Percentiles rank a stretch among this genome's conserved stretches.
phyloP scores from a whole-genome alignment of 208 protist species.

The Tritrichomonas musculus region DNA sequence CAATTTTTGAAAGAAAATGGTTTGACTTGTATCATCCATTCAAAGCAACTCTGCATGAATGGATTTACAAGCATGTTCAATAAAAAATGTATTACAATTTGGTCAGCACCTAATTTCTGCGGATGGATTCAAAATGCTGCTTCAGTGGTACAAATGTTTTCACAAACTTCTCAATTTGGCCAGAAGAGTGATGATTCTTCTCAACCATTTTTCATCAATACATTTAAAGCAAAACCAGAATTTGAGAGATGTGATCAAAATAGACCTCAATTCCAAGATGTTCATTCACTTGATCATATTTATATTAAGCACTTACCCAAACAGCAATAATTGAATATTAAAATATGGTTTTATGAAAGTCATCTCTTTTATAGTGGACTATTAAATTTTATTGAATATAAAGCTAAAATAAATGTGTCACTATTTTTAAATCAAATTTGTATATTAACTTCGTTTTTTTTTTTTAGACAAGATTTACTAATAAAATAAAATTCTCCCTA shows the following conservation, averaged over 20 bases:
- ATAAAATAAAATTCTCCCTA: too few species aligned
- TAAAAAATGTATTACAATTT: conserved; percentile 68
- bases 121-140: conserved; percentile 31
- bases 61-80: conserved; percentile 77
- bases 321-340: not conserved
- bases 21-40: conserved; percentile 67
- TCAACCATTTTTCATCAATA: not conserved
- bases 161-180: conserved; percentile 4
- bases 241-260: conserved; percentile 3
- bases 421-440: too few species aligned
- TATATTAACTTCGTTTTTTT: too few species aligned
- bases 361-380: too few species aligned
- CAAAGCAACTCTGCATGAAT: conserved; percentile 73
- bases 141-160: not conserved
- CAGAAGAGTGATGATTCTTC: not conserved
- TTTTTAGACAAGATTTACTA: too few species aligned
- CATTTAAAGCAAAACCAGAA: conserved; percentile 10
- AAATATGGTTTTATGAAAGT: too few species aligned
- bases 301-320: conserved; percentile 32
- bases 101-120: conserved; percentile 71
- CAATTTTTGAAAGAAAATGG: conserved; percentile 67
- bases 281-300: conserved; percentile 30
- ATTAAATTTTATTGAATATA: too few species aligned
- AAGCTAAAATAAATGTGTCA: too few species aligned
- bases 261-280: conserved; percentile 16